Evolutionary conservation across 202 grass and related monocot genomes (phyloP).

Genomic region (Zoysia matrella): DNA sequence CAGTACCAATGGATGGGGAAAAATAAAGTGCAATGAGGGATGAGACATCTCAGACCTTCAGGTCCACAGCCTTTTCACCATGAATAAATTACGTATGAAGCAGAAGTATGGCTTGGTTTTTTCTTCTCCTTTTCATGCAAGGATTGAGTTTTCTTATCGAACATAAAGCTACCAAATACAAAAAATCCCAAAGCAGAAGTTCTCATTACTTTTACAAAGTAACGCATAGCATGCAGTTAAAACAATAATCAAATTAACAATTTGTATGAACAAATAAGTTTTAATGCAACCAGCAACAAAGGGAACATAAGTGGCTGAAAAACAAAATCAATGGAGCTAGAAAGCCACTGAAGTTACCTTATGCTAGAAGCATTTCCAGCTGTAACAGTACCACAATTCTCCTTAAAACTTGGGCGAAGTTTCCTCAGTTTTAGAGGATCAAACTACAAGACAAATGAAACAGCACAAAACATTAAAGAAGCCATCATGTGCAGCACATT

Average conservation of each 20-base stretch:
- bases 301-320: not conserved
- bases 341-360: constrained; percentile 51
- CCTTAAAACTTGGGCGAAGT: constrained; percentile 94
- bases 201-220: constrained; percentile 11
- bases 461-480: not conserved
- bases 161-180: not conserved
- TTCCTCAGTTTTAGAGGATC: constrained; percentile 89
- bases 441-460: constrained; percentile 62
- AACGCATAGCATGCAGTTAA: not conserved
- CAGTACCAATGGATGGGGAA: not conserved
- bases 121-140: not conserved
- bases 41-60: not conserved
- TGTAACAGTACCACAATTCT: constrained; percentile 48
- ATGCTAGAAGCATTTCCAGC: constrained; percentile 75
- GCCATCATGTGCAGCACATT: not conserved
- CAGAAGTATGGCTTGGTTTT: not conserved
- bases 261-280: not conserved
- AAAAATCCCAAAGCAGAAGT: too few relatives aligned
- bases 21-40: not conserved
- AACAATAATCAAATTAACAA: not conserved
- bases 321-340: not conserved
- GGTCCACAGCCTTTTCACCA: not conserved
- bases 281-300: not conserved
- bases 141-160: not conserved
- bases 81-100: not conserved